Percentiles rank a stretch among this genome's conserved stretches.
Conservation (phyloP, 257 asterid genomes). For the Scutellaria minor region DNA sequence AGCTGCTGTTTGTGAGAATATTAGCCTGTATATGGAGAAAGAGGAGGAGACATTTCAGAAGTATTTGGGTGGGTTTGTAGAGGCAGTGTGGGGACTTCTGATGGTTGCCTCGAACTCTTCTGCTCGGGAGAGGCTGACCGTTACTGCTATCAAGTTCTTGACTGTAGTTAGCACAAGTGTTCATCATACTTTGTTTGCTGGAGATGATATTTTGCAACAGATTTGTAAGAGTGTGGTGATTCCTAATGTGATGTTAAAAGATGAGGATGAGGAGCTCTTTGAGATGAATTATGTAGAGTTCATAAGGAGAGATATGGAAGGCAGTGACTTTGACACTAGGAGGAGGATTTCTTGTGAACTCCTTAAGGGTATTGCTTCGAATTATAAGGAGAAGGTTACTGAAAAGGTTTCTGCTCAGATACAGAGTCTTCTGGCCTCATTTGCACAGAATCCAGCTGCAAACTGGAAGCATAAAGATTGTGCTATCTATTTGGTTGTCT, state of each 20-base stretch:
- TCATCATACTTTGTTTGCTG: constrained; percentile 75
- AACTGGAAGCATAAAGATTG: constrained; percentile 98
- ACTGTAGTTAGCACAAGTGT: constrained; percentile 81
- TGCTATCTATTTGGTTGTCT: constrained; percentile 85
- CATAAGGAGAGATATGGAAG: constrained; percentile 96
- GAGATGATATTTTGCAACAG: constrained; percentile 79
- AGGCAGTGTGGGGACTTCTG: constrained; percentile 87
- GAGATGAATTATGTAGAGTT: constrained; percentile 92
- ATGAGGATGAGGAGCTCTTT: constrained; percentile 94
- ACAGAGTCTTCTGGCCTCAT: constrained; percentile 67
- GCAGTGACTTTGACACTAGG: constrained; percentile 94
- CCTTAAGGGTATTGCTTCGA: constrained; percentile 84
- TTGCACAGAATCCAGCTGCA: constrained; percentile 65
- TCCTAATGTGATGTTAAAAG: constrained; percentile 96
- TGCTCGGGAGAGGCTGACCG: constrained; percentile 78
- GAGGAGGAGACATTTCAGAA: constrained; percentile 78
- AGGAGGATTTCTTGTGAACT: constrained; percentile 98
- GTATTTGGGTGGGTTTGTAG: constrained; percentile 77
- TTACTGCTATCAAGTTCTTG: constrained; percentile 84
- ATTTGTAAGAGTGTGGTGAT: constrained; percentile 82
- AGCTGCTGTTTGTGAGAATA: constrained; percentile 91
- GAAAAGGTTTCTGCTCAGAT: constrained; percentile 77
- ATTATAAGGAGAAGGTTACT: constrained; percentile 77
- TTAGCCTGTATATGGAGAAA: constrained; percentile 79
- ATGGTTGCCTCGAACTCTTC: constrained; percentile 68